Conservation (phyloP, 148 eudicot genomes). For the Vaccinium macrocarpon region DNA sequence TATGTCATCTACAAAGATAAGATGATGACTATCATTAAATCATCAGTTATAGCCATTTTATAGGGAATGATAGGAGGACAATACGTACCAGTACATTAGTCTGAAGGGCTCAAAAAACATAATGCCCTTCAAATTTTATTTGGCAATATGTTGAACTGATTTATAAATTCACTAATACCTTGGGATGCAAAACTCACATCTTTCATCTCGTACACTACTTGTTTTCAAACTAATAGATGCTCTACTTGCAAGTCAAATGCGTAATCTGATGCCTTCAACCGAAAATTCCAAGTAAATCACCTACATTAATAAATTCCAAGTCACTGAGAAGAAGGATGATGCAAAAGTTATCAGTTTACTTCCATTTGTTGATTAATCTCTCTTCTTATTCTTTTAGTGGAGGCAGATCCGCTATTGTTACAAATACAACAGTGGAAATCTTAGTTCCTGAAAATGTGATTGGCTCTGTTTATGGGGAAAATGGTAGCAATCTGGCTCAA, state of each 20-base stretch:
- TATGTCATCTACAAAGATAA: slow-evolving; percentile 2
- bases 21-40: not conserved
- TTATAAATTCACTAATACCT: not conserved
- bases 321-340: not conserved
- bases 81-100: not conserved
- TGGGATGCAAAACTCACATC: not conserved
- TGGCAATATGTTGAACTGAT: not conserved
- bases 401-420: slow-evolving; percentile 56
- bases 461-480: slow-evolving; percentile 63
- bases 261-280: not conserved
- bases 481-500: slow-evolving; percentile 62
- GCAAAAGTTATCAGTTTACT: not conserved
- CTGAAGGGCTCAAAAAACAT: not conserved
- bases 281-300: not conserved
- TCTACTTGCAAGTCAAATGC: not conserved
- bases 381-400: slow-evolving; percentile 4
- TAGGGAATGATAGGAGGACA: not conserved
- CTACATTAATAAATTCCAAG: not conserved
- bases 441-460: slow-evolving; percentile 53
- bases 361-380: not conserved
- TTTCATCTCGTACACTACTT: not conserved
- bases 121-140: not conserved
- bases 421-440: slow-evolving; percentile 70
- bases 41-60: not conserved
- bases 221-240: not conserved